Percentiles rank a stretch among this genome's conserved stretches.
phyloP scores from a whole-genome alignment of 2,329 filamentous ascomycete species.

The Colletotrichum sp. region DNA sequence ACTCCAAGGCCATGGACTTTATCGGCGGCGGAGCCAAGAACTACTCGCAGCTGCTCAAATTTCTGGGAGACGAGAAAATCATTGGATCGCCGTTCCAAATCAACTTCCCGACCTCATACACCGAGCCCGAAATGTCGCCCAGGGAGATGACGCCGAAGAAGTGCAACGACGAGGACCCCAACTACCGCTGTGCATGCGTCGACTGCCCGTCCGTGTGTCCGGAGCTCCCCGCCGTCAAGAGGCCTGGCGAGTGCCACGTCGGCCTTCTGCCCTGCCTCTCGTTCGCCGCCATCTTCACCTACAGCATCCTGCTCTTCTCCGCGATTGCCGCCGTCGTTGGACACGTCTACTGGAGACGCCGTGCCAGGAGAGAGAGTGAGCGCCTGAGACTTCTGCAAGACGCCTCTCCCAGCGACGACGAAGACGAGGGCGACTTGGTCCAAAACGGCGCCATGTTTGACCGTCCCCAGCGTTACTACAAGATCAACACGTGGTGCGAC shows the following conservation, averaged over 20 bases:
- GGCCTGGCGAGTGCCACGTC: constrained; percentile 77
- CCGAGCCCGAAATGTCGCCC: constrained; percentile 73
- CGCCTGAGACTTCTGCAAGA: constrained; percentile 88
- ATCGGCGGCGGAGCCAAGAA: constrained; percentile 96
- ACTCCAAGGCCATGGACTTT: constrained; percentile 91
- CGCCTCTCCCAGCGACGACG: constrained; percentile 83
- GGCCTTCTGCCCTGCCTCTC: constrained; percentile 91
- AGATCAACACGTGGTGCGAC: constrained; percentile 83
- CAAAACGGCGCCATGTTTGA: constrained; percentile 79
- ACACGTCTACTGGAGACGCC: constrained; percentile 77
- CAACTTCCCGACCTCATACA: constrained; percentile 76
- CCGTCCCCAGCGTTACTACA: constrained; percentile 78
- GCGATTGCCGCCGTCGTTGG: constrained; percentile 71
- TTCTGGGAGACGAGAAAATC: constrained; percentile 88
- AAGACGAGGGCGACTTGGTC: constrained; percentile 88
- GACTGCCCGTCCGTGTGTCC: constrained; percentile 91
- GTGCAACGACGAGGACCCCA: constrained; percentile 87
- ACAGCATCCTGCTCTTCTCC: constrained; percentile 75
- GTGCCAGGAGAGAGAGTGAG: constrained; percentile 77
- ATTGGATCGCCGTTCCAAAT: constrained; percentile 98
- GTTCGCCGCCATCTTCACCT: constrained; percentile 88
- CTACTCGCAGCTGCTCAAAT: constrained; percentile 85
- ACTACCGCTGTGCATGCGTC: constrained; percentile 89
- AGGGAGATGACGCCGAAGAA: constrained; percentile 76
- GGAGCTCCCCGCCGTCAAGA: constrained; percentile 75